Evolutionary conservation across 2,329 filamentous ascomycete genomes (phyloP), one percentile per base, ranked within the genome.

Genomic region (Cladosporium phlei): DNA sequence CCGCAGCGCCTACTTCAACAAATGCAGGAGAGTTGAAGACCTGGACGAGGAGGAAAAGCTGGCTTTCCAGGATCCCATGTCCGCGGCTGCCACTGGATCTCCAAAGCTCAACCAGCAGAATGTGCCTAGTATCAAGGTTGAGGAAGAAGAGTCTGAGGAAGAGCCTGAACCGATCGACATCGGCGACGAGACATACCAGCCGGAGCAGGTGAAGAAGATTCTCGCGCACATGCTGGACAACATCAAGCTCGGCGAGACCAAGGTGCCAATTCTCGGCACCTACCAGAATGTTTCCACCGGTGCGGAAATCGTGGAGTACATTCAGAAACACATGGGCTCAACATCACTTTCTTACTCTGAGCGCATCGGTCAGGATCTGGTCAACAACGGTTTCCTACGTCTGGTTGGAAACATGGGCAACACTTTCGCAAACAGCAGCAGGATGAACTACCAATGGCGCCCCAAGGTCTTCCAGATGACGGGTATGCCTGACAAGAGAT

Each of bases 21-120:
- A 97, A 71, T 98, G 93, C 66, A 85, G 94, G 39, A 74, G 96
- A 52, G 85, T 97, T 5, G 94, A 98, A 66, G 93, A 98, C 64
- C 72, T 97, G 51, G 93, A 98, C 66, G 93, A 98, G 69, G 94
- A 98, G 73, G 95, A 96, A 67, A 97, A 98, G 70, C 78, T 98
- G 46, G 93, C 90, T 29, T 98, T 98, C 69, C 89, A 95, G 66
- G 88, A 90, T 55, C 88, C 89, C 4, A 74, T 78, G 51, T 75
- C 65, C 42, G 69, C 75, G 52, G 65, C 61, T 14, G 62, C 66
- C 7, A 55, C 59, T 5, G 64, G 69, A 59, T 75, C 78, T 65
- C 70, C 75, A 46, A 66, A 74, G 63, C 55, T 75, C 52, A 51
- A 32, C 8, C 51, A 53, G n/a, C 74, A 82, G 65, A 74, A 32